Conservation (phyloP, 306 rosid genomes). For the Gillenia trifoliata region DNA sequence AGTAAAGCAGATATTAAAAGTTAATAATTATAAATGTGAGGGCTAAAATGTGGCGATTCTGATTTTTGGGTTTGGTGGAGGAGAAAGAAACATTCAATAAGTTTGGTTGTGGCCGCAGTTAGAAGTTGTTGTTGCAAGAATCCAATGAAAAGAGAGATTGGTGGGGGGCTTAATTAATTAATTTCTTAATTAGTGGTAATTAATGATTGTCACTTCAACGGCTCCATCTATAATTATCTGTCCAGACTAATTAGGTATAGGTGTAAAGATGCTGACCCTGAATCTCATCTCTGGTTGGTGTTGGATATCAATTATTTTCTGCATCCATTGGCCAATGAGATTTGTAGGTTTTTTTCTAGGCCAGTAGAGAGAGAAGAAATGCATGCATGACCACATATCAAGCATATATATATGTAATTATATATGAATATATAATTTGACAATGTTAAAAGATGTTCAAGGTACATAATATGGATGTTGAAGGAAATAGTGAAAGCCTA, state of each 20-base stretch:
- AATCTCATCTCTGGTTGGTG: not conserved
- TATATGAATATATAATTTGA: no score
- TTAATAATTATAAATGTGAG: not conserved
- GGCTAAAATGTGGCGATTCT: not conserved
- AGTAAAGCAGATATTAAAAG: not conserved
- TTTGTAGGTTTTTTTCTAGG: not conserved
- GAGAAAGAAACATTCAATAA: not conserved
- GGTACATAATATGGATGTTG: no score
- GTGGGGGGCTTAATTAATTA: not conserved
- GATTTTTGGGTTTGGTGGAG: slow-evolving; percentile 2
- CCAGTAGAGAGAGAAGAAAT: not conserved
- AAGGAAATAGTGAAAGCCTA: no score
- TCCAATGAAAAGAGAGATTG: not conserved
- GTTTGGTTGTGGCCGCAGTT: slow-evolving; percentile 1
- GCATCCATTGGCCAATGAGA: not conserved
- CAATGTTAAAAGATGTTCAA: no score
- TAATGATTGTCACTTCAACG: not conserved
- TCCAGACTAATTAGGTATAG: not conserved
- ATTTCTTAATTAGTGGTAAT: not conserved
- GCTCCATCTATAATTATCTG: not conserved
- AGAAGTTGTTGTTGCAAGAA: not conserved
- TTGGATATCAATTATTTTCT: not conserved
- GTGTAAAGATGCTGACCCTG: not conserved
- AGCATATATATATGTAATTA: not conserved
- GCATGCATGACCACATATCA: not conserved